phyloP scores from a whole-genome alignment of 2,329 filamentous ascomycete species.

The Curvularia sp. region DNA sequence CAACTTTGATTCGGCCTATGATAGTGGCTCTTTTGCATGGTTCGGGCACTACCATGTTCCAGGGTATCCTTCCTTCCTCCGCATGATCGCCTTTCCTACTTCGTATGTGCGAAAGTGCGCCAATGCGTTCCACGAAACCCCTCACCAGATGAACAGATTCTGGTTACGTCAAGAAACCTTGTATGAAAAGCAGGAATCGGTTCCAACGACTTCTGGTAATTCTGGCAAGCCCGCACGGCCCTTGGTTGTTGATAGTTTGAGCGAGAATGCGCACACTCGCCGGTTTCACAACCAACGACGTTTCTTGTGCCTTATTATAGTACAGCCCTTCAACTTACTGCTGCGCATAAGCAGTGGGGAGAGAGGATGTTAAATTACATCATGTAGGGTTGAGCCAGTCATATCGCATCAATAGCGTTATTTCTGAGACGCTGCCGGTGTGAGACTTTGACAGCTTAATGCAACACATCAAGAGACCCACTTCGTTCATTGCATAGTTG shows the following conservation, averaged over 20 bases:
- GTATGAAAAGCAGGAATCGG: no score
- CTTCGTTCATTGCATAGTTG: constrained; percentile 18
- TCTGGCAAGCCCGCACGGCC: not conserved
- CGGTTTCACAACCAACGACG: constrained; percentile 25
- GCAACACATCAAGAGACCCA: constrained; percentile 27
- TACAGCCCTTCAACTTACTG: constrained; percentile 25
- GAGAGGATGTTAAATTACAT: constrained; percentile 26
- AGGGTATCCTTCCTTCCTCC: not conserved
- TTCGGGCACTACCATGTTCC: not conserved
- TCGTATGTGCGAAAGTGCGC: not conserved
- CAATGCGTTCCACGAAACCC: not conserved
- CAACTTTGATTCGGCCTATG: not conserved
- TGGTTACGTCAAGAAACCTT: not conserved
- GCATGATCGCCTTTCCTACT: not conserved
- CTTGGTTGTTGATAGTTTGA: constrained; percentile 4
- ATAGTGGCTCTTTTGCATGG: not conserved
- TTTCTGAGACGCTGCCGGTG: constrained; percentile 39
- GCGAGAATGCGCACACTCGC: constrained; percentile 15
- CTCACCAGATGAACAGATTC: not conserved
- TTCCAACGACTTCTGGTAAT: not conserved
- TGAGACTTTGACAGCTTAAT: constrained; percentile 39
- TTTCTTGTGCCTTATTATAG: constrained; percentile 22
- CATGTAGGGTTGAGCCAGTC: constrained; percentile 22
- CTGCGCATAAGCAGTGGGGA: not conserved
- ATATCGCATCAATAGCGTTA: constrained; percentile 24